Conservation (phyloP, 495 filamentous ascomycete genomes). For the Cercophora newfieldiana region DNA sequence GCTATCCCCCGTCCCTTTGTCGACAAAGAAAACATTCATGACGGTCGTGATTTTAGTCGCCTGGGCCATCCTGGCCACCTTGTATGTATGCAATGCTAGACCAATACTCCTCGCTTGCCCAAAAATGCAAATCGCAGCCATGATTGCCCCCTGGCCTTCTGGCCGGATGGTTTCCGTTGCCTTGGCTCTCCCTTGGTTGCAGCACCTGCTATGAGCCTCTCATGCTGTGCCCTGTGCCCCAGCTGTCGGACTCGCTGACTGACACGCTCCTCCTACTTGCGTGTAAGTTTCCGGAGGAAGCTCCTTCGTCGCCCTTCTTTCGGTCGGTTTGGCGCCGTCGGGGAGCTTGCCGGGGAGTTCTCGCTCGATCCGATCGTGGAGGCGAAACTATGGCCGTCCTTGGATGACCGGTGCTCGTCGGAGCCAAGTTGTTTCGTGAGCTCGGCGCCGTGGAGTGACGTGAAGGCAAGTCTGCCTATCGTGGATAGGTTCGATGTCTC, state of each 20-base stretch:
- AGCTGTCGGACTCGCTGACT: not conserved
- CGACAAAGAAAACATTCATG: not conserved
- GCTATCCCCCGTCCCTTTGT: not conserved
- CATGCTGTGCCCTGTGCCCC: not conserved
- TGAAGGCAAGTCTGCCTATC: slow-evolving; percentile 20
- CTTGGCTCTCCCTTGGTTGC: not conserved
- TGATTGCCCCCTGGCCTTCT: not conserved
- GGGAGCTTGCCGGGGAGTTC: not conserved
- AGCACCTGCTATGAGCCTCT: not conserved
- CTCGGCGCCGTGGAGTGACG: slow-evolving; percentile 21
- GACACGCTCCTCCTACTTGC: slow-evolving; percentile 19
- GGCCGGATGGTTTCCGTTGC: not conserved
- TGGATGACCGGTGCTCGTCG: slow-evolving; percentile 10
- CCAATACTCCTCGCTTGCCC: slow-evolving; percentile 18
- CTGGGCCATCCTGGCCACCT: not conserved
- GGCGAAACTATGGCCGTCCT: slow-evolving; percentile 23
- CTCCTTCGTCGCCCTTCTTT: slow-evolving; percentile 16
- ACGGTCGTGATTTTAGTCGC: not conserved
- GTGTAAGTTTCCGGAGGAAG: slow-evolving; percentile 21
- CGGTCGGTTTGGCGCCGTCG: not conserved
- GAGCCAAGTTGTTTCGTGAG: not conserved
- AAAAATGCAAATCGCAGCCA: slow-evolving; percentile 8
- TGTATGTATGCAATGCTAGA: slow-evolving; percentile 9
- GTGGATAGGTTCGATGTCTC: slow-evolving; percentile 6
- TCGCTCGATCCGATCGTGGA: slow-evolving; percentile 12